phyloP scores from a whole-genome alignment of 331 rosid genomes.

The Pyrus hybrid region DNA sequence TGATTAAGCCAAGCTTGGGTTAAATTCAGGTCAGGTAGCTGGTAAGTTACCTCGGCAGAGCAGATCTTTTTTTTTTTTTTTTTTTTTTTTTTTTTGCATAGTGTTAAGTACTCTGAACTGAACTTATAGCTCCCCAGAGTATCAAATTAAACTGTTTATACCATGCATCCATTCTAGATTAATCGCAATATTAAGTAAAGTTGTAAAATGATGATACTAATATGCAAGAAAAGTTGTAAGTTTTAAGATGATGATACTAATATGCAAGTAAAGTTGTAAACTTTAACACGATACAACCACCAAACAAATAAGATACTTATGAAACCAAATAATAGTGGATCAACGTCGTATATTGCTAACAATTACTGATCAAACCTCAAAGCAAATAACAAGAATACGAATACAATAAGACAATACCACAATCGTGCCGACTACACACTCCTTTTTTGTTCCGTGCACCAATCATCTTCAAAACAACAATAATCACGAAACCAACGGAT shows the following conservation, averaged over 20 bases:
- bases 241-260: not conserved
- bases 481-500: not conserved
- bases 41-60: not conserved
- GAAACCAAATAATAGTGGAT: not conserved
- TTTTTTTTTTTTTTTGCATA: not conserved
- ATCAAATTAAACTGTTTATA: not conserved
- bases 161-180: not conserved
- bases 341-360: not conserved
- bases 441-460: not conserved
- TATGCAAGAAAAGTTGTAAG: not conserved
- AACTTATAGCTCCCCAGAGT: not conserved
- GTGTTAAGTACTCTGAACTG: not conserved
- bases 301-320: not conserved
- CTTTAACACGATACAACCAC: not conserved
- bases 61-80: not conserved
- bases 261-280: not conserved
- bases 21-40: not conserved
- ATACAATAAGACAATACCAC: not conserved
- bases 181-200: not conserved
- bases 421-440: not conserved
- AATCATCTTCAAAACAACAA: not conserved
- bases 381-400: not conserved
- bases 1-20: not conserved
- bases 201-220: not conserved
- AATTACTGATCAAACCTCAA: not conserved